A percentile compares a stretch with the other conserved stretches of the same genome.
phyloP scores from a whole-genome alignment of 1,139 yeast species.

The Spathaspora sp. region DNA sequence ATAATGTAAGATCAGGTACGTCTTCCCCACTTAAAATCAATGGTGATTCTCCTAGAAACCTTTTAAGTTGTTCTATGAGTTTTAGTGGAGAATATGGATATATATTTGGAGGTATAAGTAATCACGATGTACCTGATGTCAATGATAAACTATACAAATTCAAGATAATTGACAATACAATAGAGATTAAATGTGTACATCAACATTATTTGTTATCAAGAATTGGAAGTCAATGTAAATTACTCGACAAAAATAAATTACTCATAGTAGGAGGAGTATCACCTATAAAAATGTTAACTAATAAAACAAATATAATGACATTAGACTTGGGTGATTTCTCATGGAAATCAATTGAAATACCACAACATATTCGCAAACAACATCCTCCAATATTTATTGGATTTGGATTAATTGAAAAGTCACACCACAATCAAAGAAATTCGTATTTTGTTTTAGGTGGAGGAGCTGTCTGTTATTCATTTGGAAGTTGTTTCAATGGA shows the following conservation, averaged over 20 bases:
- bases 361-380: slow-evolving; percentile 32
- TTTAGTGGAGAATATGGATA: slow-evolving; percentile 40
- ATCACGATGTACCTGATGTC: slow-evolving; percentile 32
- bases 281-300: slow-evolving; percentile 35
- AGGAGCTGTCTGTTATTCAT: slow-evolving; percentile 83
- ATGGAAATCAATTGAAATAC: slow-evolving; percentile 27
- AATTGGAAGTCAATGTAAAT: slow-evolving; percentile 44
- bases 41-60: slow-evolving; percentile 16
- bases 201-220: slow-evolving; percentile 25
- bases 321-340: slow-evolving; percentile 18
- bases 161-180: slow-evolving; percentile 15
- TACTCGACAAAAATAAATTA: slow-evolving; percentile 26
- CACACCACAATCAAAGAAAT: slow-evolving; percentile 12
- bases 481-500: slow-evolving; percentile 67
- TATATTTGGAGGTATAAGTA: slow-evolving; percentile 55
- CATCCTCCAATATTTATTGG: slow-evolving; percentile 62
- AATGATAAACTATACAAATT: slow-evolving; percentile 35
- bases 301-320: slow-evolving; percentile 18
- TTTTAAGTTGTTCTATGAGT: slow-evolving; percentile 33
- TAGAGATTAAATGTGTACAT: slow-evolving; percentile 9
- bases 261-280: slow-evolving; percentile 65
- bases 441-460: slow-evolving; percentile 53
- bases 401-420: slow-evolving; percentile 36
- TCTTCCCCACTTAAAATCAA: slow-evolving; percentile 16
- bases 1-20: slow-evolving; percentile 17